Base-by-base conservation (phyloP, 257 asterid genomes). In the Fraxinus excelsior region DNA sequence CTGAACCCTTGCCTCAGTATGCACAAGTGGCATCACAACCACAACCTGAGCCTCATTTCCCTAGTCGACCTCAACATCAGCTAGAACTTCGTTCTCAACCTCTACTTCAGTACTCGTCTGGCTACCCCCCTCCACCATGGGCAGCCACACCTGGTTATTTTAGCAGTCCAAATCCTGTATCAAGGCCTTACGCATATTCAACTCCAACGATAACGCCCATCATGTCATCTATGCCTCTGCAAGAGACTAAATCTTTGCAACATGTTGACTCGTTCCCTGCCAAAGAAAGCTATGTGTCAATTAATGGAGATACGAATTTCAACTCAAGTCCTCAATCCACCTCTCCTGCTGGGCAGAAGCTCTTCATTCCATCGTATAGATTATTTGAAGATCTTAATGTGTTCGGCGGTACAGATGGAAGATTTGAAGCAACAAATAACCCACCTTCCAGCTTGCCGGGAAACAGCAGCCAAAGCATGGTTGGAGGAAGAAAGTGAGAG, bases 91-190 rank as follows among this genome's bases (percentile, higher is more conserved):
- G 79, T 35, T 67, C 26, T 67, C 82, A 69, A 68, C 38, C 84
- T 37, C 77, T 72, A 29, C 37, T 79, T 18, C 90, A 88, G 71
- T 85, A 76, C 80, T 74, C 80, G 5, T 58, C 79, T 44, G 88
- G 68, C 19, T 89, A 89, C 78, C 93, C 91, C 0, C 91, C 99
- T 38, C 99, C 99, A 35, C 99, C 99, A 14, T 93, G 97, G 99
- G 98, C 97, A 3, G 82, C 94, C 71, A 89, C 94, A 28, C 94
- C 92, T 3, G 90, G 92, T 68, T 89, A 89, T 76, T 84, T 67
- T 18, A 80, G 80, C 84, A 90, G 71, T 80, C 84, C 83, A 18
- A 84, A 80, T 44, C 77, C 89, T 6, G 44, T 77, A 16, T 67
- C 80, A 26, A 76, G 89, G 67, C 68, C 86, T 74, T 79, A 78